A percentile compares a stretch with the other conserved stretches of the same genome.
phyloP scores from a whole-genome alignment of 176 grass and related monocot genomes.

The Carex myosuroides region DNA sequence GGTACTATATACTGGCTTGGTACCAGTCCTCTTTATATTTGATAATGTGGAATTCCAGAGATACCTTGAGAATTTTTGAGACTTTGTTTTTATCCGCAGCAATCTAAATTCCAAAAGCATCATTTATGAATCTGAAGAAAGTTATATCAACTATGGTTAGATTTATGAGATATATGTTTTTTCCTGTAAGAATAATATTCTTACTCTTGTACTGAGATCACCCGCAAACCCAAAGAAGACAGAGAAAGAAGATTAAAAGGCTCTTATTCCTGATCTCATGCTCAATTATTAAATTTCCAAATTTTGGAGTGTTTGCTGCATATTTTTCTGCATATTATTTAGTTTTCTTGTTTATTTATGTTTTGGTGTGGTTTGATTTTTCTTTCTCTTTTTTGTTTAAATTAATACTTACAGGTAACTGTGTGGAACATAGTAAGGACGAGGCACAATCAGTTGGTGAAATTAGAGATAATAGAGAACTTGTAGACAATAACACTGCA shows the following conservation, averaged over 20 bases:
- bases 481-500: slow-evolving; percentile 87
- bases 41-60: neutral
- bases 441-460: slow-evolving; percentile 23
- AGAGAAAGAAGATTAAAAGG: neutral
- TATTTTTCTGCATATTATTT: neutral
- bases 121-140: neutral
- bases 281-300: neutral
- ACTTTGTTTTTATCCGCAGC: neutral
- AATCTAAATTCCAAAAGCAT: neutral
- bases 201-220: neutral
- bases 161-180: neutral
- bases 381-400: neutral
- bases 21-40: neutral
- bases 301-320: neutral
- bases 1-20: neutral
- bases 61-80: neutral
- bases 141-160: neutral
- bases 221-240: neutral
- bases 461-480: slow-evolving; percentile 70
- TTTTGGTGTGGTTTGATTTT: neutral
- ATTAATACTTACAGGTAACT: slow-evolving; percentile 33
- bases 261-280: neutral
- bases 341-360: neutral
- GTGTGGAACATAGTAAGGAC: slow-evolving; percentile 26
- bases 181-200: neutral